Conservation (phyloP, 805 yeast species). For the Metschnikowia lunata region DNA sequence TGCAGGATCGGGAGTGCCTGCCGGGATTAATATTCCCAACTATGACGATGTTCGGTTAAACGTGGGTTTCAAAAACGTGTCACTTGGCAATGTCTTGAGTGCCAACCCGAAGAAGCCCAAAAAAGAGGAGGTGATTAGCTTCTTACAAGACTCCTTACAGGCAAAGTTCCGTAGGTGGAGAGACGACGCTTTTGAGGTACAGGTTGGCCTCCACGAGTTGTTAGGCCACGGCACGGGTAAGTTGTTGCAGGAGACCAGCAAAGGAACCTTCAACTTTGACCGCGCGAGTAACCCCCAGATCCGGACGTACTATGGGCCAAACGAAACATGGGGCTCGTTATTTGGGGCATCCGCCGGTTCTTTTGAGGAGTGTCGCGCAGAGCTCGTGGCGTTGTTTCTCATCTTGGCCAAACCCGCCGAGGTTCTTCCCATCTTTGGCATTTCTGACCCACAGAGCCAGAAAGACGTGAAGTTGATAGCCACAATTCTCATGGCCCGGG, state of each 20-base stretch:
- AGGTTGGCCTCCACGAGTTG: slow-evolving; percentile 89
- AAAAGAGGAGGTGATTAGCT: slow-evolving; percentile 64
- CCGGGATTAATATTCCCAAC: slow-evolving; percentile 90
- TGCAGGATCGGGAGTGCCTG: slow-evolving; percentile 88
- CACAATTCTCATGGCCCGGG: slow-evolving; percentile 79
- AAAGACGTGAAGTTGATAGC: slow-evolving; percentile 63
- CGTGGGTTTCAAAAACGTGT: slow-evolving; percentile 84
- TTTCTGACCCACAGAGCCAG: slow-evolving; percentile 51
- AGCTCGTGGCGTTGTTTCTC: slow-evolving; percentile 78
- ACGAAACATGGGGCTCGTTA: slow-evolving; percentile 87
- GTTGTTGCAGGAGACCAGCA: slow-evolving; percentile 51
- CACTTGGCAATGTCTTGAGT: slow-evolving; percentile 78
- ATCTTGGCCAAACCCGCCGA: slow-evolving; percentile 58
- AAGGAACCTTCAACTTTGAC: slow-evolving; percentile 72
- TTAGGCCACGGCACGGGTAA: slow-evolving; percentile 92
- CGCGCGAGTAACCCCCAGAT: slow-evolving; percentile 62
- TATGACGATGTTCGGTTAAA: slow-evolving; percentile 84
- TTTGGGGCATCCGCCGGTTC: slow-evolving; percentile 83
- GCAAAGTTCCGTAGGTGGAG: slow-evolving; percentile 65
- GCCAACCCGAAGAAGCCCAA: slow-evolving; percentile 62
- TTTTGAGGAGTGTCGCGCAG: slow-evolving; percentile 92
- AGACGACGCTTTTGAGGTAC: slow-evolving; percentile 84
- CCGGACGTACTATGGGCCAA: slow-evolving; percentile 65
- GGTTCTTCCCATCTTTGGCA: slow-evolving; percentile 71
- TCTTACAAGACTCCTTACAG: slow-evolving; percentile 50